phyloP scores from a whole-genome alignment of 768 basidiomycete species.

The Cystofilobasidium ferigula region DNA sequence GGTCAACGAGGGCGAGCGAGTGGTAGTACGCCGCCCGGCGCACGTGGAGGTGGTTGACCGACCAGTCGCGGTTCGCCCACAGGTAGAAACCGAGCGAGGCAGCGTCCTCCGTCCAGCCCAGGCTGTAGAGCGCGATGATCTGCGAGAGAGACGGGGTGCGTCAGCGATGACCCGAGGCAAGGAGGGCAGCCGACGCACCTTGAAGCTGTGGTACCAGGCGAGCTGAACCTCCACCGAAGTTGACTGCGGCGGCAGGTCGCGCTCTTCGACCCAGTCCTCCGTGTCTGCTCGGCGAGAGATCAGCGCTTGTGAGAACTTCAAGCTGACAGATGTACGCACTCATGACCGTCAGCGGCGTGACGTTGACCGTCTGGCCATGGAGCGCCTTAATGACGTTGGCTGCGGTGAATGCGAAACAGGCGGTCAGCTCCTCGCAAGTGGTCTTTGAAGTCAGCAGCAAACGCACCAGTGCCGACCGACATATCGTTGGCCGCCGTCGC shows the following conservation, averaged over 20 bases:
- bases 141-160: constrained; percentile 43
- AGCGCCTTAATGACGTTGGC: constrained; percentile 56
- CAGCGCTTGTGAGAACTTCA: background rate
- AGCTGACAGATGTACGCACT: background rate
- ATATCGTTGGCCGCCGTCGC: constrained; percentile 49
- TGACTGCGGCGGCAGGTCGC: background rate
- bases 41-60: constrained; percentile 52
- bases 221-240: background rate
- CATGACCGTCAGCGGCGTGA: constrained; percentile 43
- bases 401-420: constrained; percentile 42
- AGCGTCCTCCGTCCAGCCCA: constrained; percentile 52
- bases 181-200: background rate
- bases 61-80: constrained; percentile 41
- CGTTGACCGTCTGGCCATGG: constrained; percentile 50
- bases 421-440: no score
- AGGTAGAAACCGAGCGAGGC: constrained; percentile 54
- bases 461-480: constrained; percentile 38
- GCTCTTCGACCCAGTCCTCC: background rate
- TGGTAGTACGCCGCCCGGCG: constrained; percentile 47
- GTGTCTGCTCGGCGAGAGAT: background rate
- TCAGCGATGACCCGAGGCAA: background rate
- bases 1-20: constrained; percentile 54
- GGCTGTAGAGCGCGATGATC: constrained; percentile 54
- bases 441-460: no score
- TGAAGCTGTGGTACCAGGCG: constrained; percentile 14